phyloP scores from a whole-genome alignment of 495 filamentous ascomycete species.

The Echria macrotheca region DNA sequence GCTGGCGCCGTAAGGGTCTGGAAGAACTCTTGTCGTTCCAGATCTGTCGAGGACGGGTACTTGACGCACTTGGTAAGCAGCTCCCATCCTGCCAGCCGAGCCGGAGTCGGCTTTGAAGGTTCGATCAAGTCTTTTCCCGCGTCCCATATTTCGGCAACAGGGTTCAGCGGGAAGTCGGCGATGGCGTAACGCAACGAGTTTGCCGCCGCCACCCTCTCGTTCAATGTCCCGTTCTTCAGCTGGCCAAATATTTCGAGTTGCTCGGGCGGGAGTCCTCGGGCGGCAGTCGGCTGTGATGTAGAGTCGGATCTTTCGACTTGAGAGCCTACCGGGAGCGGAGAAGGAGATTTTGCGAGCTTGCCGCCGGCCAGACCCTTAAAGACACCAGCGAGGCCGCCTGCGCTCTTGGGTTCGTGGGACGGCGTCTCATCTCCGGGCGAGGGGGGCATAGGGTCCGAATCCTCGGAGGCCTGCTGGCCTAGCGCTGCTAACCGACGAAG shows the following conservation, averaged over 20 bases:
- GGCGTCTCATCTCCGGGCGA: constrained; percentile 49
- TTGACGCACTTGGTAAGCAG: constrained; percentile 61
- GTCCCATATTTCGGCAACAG: constrained; percentile 56
- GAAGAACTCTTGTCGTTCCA: constrained; percentile 62
- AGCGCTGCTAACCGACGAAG: constrained; percentile 40
- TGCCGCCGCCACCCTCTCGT: constrained; percentile 51
- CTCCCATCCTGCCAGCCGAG: constrained; percentile 54
- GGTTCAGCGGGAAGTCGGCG: constrained; percentile 51
- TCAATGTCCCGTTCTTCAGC: constrained; percentile 41
- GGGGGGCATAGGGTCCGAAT: constrained; percentile 48
- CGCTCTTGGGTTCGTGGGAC: constrained; percentile 42
- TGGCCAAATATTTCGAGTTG: constrained; percentile 40
- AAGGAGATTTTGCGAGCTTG: constrained; percentile 40
- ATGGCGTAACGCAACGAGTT: constrained; percentile 50
- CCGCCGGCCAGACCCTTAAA: constrained; percentile 50
- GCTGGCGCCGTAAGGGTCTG: constrained; percentile 48
- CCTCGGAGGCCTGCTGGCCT: constrained; percentile 37
- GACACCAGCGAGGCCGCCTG: constrained; percentile 49
- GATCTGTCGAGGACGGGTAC: constrained; percentile 52
- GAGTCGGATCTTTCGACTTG: constrained; percentile 29
- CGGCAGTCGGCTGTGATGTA: constrained; percentile 17
- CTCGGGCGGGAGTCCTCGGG: constrained; percentile 32
- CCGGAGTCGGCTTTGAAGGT: constrained; percentile 45
- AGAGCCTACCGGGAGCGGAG: constrained; percentile 22
- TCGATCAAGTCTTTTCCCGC: constrained; percentile 60